Conservation (phyloP, 2,329 filamentous ascomycete species). For the Colletotrichum chrysophilum region DNA sequence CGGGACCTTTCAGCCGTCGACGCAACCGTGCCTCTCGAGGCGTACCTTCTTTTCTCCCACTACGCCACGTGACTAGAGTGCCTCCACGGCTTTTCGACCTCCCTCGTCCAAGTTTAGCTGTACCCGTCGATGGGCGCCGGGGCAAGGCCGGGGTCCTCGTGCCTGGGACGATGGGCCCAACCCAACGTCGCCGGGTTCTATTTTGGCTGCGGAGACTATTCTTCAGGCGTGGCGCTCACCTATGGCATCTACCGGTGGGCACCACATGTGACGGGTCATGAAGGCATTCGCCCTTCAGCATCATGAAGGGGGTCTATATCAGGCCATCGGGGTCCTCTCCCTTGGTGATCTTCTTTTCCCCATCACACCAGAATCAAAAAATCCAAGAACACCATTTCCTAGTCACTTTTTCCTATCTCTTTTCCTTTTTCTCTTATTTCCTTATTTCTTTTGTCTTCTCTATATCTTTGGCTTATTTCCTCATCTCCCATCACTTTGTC, state of each 20-base stretch:
- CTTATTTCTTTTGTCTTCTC: not conserved
- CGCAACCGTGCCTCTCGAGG: not conserved
- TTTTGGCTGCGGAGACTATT: not conserved
- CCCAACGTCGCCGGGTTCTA: not conserved
- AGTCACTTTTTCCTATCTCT: not conserved
- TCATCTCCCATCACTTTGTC: not conserved
- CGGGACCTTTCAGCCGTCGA: not conserved
- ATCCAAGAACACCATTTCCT: not conserved
- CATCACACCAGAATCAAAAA: not conserved
- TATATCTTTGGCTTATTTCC: not conserved
- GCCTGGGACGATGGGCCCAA: not conserved
- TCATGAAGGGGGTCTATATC: slow-evolving; percentile 8
- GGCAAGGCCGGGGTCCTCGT: not conserved
- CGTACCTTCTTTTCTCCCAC: not conserved
- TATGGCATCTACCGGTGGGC: not conserved
- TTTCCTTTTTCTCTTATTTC: not conserved
- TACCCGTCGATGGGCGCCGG: not conserved
- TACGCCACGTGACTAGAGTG: not conserved
- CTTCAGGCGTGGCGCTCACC: not conserved
- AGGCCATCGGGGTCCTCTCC: not conserved
- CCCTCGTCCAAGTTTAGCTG: not conserved
- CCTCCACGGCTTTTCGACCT: not conserved
- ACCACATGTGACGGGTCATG: not conserved
- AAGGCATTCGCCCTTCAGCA: not conserved
- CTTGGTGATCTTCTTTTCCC: slow-evolving; percentile 3